These are phyloP conservation scores for Punica granatum DNA, from an alignment of 345 rosid species.

Conservation along the genomic window DNA sequence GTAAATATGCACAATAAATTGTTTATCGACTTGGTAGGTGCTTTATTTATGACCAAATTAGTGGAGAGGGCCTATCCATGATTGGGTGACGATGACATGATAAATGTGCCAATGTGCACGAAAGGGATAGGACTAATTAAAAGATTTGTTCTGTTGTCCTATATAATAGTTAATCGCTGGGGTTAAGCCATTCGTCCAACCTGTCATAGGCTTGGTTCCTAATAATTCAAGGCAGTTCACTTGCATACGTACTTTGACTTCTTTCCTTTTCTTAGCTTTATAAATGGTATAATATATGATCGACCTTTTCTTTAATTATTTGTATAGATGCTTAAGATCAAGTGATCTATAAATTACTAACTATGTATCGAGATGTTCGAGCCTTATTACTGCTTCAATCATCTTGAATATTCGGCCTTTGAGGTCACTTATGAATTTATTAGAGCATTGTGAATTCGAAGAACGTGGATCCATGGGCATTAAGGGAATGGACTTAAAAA, in stretches of 20 bases:
- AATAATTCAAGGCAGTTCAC: slow-evolving; percentile 12
- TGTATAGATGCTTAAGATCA: too few species aligned
- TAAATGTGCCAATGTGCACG: background rate
- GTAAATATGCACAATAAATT: background rate
- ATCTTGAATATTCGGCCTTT: too few species aligned
- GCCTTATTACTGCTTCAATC: too few species aligned
- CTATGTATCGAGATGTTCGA: too few species aligned
- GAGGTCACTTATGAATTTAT: too few species aligned
- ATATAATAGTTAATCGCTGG: background rate
- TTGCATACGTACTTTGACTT: slow-evolving; percentile 1
- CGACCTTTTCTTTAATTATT: too few species aligned
- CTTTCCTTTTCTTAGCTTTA: background rate
- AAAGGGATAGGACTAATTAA: background rate
- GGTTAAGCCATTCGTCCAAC: background rate
- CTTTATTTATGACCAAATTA: background rate
- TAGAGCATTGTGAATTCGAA: too few species aligned
- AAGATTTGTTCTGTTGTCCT: background rate
- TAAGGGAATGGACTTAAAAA: too few species aligned
- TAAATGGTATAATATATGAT: too few species aligned
- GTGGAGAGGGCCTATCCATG: background rate
- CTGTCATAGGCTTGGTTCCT: background rate
- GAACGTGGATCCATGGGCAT: too few species aligned
- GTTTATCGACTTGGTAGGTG: slow-evolving; percentile 2
- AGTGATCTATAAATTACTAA: too few species aligned
- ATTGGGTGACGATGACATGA: slow-evolving; percentile 1